These are phyloP conservation scores for Hanseniaspora osmophila DNA, from an alignment of 805 yeast species.

Conservation along the genomic window DNA sequence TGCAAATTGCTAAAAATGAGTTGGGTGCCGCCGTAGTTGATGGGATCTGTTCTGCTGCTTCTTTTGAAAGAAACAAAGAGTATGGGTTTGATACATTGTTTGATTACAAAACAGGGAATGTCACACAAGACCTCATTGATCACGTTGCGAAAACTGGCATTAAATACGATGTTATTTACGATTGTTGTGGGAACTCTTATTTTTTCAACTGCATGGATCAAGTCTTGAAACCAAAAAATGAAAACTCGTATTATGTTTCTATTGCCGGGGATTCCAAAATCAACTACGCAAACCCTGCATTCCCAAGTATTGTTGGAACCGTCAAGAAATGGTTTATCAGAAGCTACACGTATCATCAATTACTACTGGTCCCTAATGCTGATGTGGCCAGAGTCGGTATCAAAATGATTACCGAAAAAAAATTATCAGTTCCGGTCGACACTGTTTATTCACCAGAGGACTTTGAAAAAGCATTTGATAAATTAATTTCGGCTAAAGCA, in stretches of 20 bases:
- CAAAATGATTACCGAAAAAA: conserved; percentile 14
- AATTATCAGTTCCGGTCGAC: conserved; percentile 37
- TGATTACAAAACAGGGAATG: conserved; percentile 37
- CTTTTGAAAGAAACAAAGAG: conserved; percentile 29
- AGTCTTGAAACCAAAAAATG: conserved; percentile 31
- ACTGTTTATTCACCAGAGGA: conserved; percentile 37
- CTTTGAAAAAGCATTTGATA: conserved; percentile 35
- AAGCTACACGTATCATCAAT: conserved; percentile 19
- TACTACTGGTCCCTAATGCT: conserved; percentile 5
- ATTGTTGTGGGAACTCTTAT: conserved; percentile 47
- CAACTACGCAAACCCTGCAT: conserved; percentile 12
- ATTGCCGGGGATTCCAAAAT: conserved; percentile 41
- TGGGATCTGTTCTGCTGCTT: conserved; percentile 38
- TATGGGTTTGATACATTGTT: conserved; percentile 47
- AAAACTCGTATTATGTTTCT: conserved; percentile 37
- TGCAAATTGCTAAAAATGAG: conserved; percentile 41
- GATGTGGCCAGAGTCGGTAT: conserved; percentile 13
- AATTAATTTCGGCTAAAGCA: conserved; percentile 32
- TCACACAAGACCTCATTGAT: conserved; percentile 24
- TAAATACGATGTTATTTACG: conserved; percentile 48
- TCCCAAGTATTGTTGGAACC: background rate
- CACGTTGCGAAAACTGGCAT: conserved; percentile 17
- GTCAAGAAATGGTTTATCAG: conserved; percentile 13
- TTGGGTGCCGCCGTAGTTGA: conserved; percentile 37
- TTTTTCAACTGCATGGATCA: conserved; percentile 30